phyloP scores from a whole-genome alignment of 495 filamentous ascomycete species.

The Parathielavia hyrcaniae region DNA sequence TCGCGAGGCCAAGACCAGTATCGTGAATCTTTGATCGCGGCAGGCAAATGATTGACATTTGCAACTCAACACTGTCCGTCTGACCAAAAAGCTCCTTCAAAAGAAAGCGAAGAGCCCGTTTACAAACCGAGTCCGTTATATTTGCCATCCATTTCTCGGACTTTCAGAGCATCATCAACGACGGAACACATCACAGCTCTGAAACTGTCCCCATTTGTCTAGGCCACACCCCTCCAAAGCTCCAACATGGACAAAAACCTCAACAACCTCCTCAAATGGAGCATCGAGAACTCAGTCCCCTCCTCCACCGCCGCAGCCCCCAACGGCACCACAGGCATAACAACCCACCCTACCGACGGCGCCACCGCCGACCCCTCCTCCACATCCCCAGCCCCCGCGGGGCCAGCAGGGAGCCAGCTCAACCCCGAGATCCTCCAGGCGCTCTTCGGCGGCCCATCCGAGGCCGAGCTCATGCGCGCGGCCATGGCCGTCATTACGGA shows the following conservation, averaged over 20 bases:
- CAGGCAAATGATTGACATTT: constrained; percentile 10
- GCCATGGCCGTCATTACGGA: constrained; percentile 69
- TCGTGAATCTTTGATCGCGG: constrained; percentile 5
- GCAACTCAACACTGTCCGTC: background rate
- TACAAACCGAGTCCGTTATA: too few species aligned
- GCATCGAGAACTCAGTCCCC: constrained; percentile 64
- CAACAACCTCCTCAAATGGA: constrained; percentile 83
- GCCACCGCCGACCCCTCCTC: constrained; percentile 26
- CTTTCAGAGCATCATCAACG: too few species aligned
- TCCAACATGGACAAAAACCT: constrained; percentile 43
- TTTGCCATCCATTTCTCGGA: too few species aligned
- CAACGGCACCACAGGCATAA: constrained; percentile 35
- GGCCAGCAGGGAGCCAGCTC: constrained; percentile 36
- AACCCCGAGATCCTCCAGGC: constrained; percentile 60
- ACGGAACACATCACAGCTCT: too few species aligned
- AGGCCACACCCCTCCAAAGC: constrained; percentile 3
- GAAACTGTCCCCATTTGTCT: too few species aligned
- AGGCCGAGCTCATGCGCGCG: constrained; percentile 83
- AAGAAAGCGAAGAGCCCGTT: too few species aligned
- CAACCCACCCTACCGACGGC: constrained; percentile 21
- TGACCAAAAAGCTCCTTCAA: background rate
- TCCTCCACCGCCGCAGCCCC: constrained; percentile 36
- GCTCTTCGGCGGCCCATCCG: constrained; percentile 71
- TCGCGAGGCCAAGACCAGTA: constrained; percentile 18
- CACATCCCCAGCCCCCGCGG: constrained; percentile 32